phyloP scores from a whole-genome alignment of 208 protist genomes.

The Trypanosoma platydactyli region DNA sequence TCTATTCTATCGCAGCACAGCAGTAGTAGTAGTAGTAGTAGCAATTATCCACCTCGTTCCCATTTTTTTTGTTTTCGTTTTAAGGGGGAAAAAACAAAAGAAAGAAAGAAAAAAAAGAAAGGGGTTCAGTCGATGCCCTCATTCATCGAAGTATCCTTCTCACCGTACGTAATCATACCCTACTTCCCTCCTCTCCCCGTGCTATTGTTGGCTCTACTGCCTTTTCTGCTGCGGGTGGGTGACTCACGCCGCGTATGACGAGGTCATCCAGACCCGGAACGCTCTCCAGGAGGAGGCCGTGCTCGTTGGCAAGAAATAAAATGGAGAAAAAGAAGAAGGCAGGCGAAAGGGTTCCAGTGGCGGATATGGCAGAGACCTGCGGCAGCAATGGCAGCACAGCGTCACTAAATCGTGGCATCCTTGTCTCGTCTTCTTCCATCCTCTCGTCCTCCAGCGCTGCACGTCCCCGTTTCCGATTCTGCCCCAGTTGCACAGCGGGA shows the following conservation, averaged over 20 bases:
- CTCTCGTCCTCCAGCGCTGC: constrained; percentile 6
- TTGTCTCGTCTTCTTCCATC: constrained; percentile 11
- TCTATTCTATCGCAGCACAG: too few species aligned
- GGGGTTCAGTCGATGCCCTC: too few species aligned
- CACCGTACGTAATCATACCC: too few species aligned
- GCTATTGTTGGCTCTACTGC: not conserved
- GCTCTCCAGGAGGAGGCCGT: constrained; percentile 80
- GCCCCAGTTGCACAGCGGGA: constrained; percentile 6
- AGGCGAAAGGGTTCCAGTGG: constrained; percentile 80
- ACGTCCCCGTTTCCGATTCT: constrained; percentile 7
- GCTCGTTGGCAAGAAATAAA: constrained; percentile 88
- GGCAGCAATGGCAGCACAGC: constrained; percentile 68
- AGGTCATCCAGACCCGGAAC: constrained; percentile 67
- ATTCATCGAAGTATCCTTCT: too few species aligned
- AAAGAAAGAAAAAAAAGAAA: too few species aligned
- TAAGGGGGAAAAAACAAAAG: too few species aligned
- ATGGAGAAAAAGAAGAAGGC: constrained; percentile 93
- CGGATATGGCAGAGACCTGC: constrained; percentile 56
- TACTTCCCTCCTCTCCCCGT: not conserved
- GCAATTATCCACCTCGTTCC: too few species aligned
- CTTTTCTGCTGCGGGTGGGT: not conserved
- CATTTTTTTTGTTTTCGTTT: not conserved
- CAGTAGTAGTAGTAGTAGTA: too few species aligned
- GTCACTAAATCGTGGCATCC: constrained; percentile 59
- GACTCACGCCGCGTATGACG: constrained; percentile 45